Conservation (phyloP, 2,329 filamentous ascomycete genomes). For the Arthrobotrys sinensis region DNA sequence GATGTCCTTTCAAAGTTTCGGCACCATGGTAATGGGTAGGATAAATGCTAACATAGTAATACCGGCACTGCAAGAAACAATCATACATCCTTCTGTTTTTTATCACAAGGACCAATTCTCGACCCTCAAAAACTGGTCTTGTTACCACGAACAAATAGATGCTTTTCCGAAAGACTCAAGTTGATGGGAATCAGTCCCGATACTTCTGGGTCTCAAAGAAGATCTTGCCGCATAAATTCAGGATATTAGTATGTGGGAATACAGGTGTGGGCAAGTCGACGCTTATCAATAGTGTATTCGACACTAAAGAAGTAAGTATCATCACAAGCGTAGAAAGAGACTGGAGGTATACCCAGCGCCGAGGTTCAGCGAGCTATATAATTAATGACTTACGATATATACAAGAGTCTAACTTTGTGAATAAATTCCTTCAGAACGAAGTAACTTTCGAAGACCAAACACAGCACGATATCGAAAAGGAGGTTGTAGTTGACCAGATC, state of each 20-base stretch:
- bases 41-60: slow-evolving; percentile 12
- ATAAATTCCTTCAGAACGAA: slow-evolving; percentile 3
- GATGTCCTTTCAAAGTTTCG: background rate
- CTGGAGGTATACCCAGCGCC: no score
- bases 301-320: slow-evolving; percentile 18
- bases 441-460: slow-evolving; percentile 14
- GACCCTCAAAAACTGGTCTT: background rate
- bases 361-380: no score
- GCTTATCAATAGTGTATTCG: slow-evolving; percentile 39
- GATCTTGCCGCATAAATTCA: slow-evolving; percentile 27
- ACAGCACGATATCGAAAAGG: slow-evolving; percentile 37
- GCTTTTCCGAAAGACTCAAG: slow-evolving; percentile 17
- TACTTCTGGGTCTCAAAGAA: slow-evolving; percentile 37
- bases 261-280: slow-evolving; percentile 33
- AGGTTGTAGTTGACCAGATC: slow-evolving; percentile 29
- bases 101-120: slow-evolving; percentile 40
- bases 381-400: background rate
- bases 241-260: slow-evolving; percentile 42
- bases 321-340: background rate
- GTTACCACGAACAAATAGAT: slow-evolving; percentile 22
- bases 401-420: background rate
- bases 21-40: background rate
- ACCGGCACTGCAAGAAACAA: slow-evolving; percentile 11
- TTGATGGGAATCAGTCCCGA: slow-evolving; percentile 18
- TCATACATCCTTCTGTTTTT: slow-evolving; percentile 47